These are phyloP conservation scores for Pythium angustatum DNA, from an alignment of 352 stramenopile species.

Conservation along the genomic window DNA sequence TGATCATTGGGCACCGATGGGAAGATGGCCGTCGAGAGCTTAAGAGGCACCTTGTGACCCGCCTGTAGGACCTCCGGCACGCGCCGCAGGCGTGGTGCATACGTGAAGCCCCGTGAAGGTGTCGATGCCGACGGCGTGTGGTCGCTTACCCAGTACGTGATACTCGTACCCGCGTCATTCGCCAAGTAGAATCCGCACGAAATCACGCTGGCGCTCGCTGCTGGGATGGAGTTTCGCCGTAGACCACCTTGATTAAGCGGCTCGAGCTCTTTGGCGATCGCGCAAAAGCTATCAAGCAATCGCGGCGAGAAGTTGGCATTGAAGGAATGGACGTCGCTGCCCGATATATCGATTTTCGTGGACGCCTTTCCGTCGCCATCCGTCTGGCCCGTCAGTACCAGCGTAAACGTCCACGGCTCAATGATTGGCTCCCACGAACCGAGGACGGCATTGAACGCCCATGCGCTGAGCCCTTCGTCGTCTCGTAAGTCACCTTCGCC, in stretches of 20 bases:
- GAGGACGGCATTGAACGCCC: constrained; percentile 74
- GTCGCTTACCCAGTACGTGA: constrained; percentile 72
- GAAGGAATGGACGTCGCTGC: constrained; percentile 56
- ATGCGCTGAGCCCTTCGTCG: constrained; percentile 76
- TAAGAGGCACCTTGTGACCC: constrained; percentile 61
- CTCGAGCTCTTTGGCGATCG: constrained; percentile 62
- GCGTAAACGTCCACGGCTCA: constrained; percentile 74
- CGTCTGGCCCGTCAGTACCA: constrained; percentile 37
- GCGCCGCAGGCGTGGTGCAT: constrained; percentile 44
- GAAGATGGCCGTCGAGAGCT: constrained; percentile 71
- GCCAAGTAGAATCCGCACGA: constrained; percentile 81
- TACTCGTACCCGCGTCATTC: constrained; percentile 61
- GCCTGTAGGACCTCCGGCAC: constrained; percentile 49
- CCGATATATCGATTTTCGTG: constrained; percentile 50
- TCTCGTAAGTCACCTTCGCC: constrained; percentile 43
- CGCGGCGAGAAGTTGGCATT: constrained; percentile 72
- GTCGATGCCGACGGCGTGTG: constrained; percentile 33
- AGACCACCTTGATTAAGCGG: constrained; percentile 27
- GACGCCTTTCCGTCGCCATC: constrained; percentile 51
- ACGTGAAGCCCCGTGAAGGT: constrained; percentile 52
- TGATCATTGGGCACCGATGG: constrained; percentile 70
- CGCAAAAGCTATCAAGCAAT: constrained; percentile 64
- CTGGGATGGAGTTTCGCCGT: constrained; percentile 25
- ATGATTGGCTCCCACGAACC: constrained; percentile 80
- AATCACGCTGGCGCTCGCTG: constrained; percentile 64